Percentiles rank a stretch among this genome's conserved stretches.
Evolutionary conservation across 192 early-diverging fungal genomes (phyloP).

Genomic region (Borealophlyctis nickersoniae): DNA sequence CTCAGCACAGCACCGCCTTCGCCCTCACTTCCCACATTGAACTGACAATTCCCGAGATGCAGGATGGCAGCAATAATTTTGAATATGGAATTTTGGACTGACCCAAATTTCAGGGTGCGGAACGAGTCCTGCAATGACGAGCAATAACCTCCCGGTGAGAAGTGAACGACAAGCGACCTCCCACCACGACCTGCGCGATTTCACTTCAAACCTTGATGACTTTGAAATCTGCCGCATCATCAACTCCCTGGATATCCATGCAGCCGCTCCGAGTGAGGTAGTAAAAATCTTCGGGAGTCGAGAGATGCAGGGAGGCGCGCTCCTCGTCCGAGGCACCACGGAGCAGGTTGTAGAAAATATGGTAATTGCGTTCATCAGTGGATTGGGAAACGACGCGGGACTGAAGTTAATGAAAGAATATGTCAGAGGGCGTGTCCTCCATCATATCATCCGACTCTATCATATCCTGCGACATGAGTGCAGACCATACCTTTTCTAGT

Average conservation of each 20-base stretch:
- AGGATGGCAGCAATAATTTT: conserved; percentile 82
- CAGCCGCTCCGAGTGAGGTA: conserved; percentile 55
- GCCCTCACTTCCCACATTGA: conserved; percentile 66
- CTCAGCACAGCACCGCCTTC: neutral
- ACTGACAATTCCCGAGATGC: conserved; percentile 87
- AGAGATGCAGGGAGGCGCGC: conserved; percentile 35
- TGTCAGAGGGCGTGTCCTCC: conserved; percentile 14
- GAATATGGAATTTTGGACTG: conserved; percentile 56
- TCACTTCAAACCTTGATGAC: no score
- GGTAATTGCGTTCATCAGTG: conserved; percentile 73
- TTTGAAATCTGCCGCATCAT: conserved; percentile 56
- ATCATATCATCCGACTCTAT: conserved; percentile 14
- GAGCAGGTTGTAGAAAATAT: conserved; percentile 88
- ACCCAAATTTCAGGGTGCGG: neutral
- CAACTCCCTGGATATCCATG: conserved; percentile 45
- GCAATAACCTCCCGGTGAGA: no score
- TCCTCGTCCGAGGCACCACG: conserved; percentile 71
- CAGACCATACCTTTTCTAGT: conserved; percentile 34
- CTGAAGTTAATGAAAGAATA: neutral
- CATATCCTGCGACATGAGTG: neutral
- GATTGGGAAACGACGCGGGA: conserved; percentile 31
- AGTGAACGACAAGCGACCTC: no score
- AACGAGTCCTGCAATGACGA: neutral
- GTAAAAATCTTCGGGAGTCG: conserved; percentile 22
- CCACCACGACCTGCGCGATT: no score